Evolutionary conservation across 768 basidiomycete genomes (phyloP), one percentile per base, ranked within the genome.

Genomic region (Phylloporus arenicola): DNA sequence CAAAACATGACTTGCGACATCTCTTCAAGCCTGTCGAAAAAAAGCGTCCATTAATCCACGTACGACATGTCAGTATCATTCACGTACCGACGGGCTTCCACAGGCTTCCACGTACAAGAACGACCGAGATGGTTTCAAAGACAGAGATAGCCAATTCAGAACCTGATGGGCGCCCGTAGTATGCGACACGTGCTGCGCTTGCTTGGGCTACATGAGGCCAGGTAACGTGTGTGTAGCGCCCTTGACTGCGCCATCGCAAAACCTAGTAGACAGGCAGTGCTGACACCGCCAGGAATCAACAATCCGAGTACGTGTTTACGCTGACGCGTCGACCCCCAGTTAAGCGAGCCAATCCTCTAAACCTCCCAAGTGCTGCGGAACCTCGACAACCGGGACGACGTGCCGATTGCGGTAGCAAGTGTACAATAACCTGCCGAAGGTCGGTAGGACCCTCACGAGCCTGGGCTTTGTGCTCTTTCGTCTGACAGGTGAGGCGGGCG

Each of bases 91-190:
- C 13, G 11, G 10, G 37, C 37, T 20, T 38, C 17, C 19, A 17
- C 11, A n/a, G n/a, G n/a, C n/a, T n/a, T n/a, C n/a, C n/a, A n/a
- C n/a, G 19, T 20, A 20, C 10, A 20, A 38, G 37, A 22, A 7
- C 39, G 22, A 24, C 20, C 20, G 24, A 40, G 8, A 40, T 20
- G 3, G 39, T 16, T 40, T 40, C 39, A 40, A 2, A 24, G 20
- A 40, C 39, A 11, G 12, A 24, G 16, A 22, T 40, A 6, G 22
- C 14, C 20, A 24, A 14, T 40, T 40, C 3, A 24, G 22, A 24
- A 40, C 22, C 3, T 40, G 39, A 22, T 40, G 22, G 34, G 34
- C 53, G 65, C 37, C 37, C 37, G 19, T 20, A 13, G 10, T 4
- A 19, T 38, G 20, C 37, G 13, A 1, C 20, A 38, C 0, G 37